Conservation (phyloP, 2,329 filamentous ascomycete species). For the Lecanoromycetidae sp. region DNA sequence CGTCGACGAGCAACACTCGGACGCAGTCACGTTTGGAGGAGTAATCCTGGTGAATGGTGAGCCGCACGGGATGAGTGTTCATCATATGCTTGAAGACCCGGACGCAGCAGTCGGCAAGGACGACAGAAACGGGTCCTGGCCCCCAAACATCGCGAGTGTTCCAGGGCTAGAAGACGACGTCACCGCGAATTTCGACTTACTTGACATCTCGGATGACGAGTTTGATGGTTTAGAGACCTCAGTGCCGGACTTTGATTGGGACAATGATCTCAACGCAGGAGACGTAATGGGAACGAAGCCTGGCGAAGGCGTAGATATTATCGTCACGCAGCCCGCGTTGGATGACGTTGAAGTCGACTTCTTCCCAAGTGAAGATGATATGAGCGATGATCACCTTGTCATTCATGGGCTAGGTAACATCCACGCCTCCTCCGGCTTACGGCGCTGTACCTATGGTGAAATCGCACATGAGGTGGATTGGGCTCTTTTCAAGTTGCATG, state of each 20-base stretch:
- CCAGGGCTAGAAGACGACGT: constrained; percentile 19
- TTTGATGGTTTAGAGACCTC: constrained; percentile 29
- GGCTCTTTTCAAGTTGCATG: constrained; percentile 73
- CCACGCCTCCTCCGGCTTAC: constrained; percentile 80
- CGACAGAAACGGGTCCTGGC: not conserved
- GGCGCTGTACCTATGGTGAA: constrained; percentile 57
- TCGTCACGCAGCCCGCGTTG: constrained; percentile 82
- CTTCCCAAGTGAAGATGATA: constrained; percentile 64
- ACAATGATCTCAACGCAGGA: constrained; percentile 48
- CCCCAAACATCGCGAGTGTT: constrained; percentile 3
- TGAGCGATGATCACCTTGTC: constrained; percentile 68
- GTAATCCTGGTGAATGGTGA: constrained; percentile 73
- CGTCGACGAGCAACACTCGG: constrained; percentile 70
- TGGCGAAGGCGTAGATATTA: constrained; percentile 62
- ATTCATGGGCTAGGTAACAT: constrained; percentile 71
- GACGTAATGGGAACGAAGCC: constrained; percentile 69
- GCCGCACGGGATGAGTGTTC: constrained; percentile 88
- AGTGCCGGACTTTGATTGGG: constrained; percentile 25
- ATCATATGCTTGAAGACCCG: constrained; percentile 64
- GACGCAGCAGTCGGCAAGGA: constrained; percentile 15
- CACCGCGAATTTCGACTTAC: constrained; percentile 30
- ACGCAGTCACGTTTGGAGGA: constrained; percentile 83
- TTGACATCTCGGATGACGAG: constrained; percentile 43
- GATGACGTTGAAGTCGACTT: constrained; percentile 77
- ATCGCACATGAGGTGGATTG: constrained; percentile 88